These are phyloP conservation scores for Globisporangium radiosum DNA, from an alignment of 352 stramenopile species.

Conservation along the genomic window DNA sequence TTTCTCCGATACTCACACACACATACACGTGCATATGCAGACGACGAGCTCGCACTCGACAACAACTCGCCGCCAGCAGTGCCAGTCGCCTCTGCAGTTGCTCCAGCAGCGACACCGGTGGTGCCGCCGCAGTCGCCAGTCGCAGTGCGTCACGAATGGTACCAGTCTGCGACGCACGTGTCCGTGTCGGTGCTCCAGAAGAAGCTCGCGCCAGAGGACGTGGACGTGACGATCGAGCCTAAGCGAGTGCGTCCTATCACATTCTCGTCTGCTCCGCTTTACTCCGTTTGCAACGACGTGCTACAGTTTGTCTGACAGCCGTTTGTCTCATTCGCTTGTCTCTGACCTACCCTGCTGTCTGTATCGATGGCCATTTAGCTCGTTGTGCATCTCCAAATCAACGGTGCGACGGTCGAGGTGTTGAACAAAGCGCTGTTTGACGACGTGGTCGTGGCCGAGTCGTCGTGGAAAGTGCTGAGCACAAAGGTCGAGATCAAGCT, in stretches of 20 bases:
- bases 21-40: neutral
- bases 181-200: constrained; percentile 83
- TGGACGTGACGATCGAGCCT: constrained; percentile 43
- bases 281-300: too few relatives aligned
- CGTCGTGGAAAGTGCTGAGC: constrained; percentile 49
- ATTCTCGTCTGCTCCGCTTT: neutral
- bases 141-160: constrained; percentile 66
- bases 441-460: constrained; percentile 48
- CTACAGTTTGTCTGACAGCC: too few relatives aligned
- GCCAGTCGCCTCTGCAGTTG: neutral
- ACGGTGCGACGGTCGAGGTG: constrained; percentile 47
- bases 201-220: constrained; percentile 59
- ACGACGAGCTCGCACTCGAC: constrained; percentile 6
- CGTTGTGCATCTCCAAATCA: constrained; percentile 37
- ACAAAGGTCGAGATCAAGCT: constrained; percentile 83
- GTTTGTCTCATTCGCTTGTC: too few relatives aligned
- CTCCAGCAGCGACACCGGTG: neutral
- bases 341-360: too few relatives aligned
- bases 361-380: constrained; percentile 17
- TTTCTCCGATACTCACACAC: constrained; percentile 1
- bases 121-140: neutral
- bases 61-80: neutral
- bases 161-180: constrained; percentile 76
- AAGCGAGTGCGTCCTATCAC: constrained; percentile 22
- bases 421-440: constrained; percentile 69